Evolutionary conservation across 2,329 filamentous ascomycete genomes (phyloP).

Genomic region (Fusarium ramigenum): DNA sequence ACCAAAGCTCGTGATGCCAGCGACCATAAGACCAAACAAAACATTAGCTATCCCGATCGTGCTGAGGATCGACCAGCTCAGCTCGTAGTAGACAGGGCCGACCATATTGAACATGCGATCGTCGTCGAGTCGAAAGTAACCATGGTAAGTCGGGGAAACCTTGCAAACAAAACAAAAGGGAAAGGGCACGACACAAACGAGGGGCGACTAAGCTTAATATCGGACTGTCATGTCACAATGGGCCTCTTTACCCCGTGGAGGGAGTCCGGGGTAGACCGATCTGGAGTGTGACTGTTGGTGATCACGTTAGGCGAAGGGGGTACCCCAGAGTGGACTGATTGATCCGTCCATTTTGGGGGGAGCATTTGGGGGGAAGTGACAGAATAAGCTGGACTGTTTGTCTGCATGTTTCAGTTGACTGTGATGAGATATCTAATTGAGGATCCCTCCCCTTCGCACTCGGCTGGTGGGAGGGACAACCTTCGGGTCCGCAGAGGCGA

Average conservation of each 20-base stretch:
- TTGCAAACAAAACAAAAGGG: not conserved
- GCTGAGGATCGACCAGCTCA: constrained; percentile 57
- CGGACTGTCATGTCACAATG: not conserved
- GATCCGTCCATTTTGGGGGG: not conserved
- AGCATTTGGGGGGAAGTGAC: constrained; percentile 1
- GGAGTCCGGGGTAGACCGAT: constrained; percentile 21
- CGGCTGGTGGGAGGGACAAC: not conserved
- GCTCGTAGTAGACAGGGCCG: constrained; percentile 50
- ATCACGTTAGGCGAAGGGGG: constrained; percentile 7
- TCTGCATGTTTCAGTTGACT: not conserved
- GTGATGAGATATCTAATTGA: not conserved
- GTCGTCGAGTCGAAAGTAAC: not conserved
- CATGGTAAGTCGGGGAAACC: constrained; percentile 6
- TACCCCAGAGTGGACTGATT: constrained; percentile 26
- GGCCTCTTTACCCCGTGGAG: constrained; percentile 13
- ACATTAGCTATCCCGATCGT: constrained; percentile 54
- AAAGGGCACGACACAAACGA: not conserved
- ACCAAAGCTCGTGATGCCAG: constrained; percentile 52
- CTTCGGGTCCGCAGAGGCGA: not conserved
- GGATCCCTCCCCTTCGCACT: not conserved
- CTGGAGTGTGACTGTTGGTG: constrained; percentile 6
- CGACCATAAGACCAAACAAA: constrained; percentile 51
- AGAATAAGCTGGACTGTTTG: not conserved
- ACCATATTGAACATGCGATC: constrained; percentile 12
- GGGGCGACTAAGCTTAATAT: constrained; percentile 14